Conservation (phyloP, 768 basidiomycete genomes). For the Boletales sp. region DNA sequence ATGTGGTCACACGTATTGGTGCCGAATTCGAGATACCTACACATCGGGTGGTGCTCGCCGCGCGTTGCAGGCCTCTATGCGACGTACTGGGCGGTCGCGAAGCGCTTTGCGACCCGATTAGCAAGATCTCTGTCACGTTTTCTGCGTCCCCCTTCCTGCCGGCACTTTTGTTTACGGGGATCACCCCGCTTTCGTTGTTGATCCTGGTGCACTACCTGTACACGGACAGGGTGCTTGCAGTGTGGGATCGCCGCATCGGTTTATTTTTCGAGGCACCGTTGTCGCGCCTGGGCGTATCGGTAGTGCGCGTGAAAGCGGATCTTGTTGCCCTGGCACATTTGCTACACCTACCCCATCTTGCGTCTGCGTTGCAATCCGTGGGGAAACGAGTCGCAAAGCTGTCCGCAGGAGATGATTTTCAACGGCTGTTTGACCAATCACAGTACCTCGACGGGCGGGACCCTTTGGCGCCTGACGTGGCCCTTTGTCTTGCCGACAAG, state of each 20-base stretch:
- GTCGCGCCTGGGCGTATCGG: conserved; percentile 38
- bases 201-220: conserved; percentile 86
- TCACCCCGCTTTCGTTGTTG: conserved; percentile 64
- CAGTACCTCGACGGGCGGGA: conserved; percentile 13
- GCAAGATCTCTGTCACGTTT: conserved; percentile 31
- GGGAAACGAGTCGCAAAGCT: conserved; percentile 52
- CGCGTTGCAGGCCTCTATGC: conserved; percentile 50
- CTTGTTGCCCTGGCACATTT: conserved; percentile 54
- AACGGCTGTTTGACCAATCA: conserved; percentile 40
- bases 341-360: conserved; percentile 56
- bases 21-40: conserved; percentile 49
- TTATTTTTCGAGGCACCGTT: conserved; percentile 40
- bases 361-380: conserved; percentile 52
- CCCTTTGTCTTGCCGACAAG: conserved; percentile 66
- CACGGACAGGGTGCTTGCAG: conserved; percentile 72
- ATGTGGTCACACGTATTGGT: conserved; percentile 51
- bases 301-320: conserved; percentile 56
- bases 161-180: conserved; percentile 42
- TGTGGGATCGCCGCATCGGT: conserved; percentile 79
- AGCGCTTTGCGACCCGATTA: conserved; percentile 24
- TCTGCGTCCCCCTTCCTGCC: neutral
- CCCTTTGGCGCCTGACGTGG: conserved; percentile 58
- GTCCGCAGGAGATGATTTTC: conserved; percentile 50
- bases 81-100: conserved; percentile 37
- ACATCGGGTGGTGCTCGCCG: conserved; percentile 63